Evolutionary conservation across 2,329 filamentous ascomycete species (phyloP), one percentile per base, ranked within the genome.

Genomic region (Paecilomyces fulvus): DNA sequence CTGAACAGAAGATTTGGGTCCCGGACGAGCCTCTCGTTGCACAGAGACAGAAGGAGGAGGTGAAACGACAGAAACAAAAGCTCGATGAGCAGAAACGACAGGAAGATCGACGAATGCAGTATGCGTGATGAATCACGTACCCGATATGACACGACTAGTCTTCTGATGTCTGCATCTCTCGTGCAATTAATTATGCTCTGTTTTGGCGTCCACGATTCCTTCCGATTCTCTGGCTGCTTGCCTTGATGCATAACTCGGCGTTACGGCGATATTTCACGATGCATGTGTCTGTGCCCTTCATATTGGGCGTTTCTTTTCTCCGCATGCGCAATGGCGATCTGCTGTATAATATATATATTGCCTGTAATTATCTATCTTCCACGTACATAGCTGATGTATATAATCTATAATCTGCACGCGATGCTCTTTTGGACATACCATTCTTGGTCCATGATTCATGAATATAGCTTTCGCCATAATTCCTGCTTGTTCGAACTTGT

Each of bases 1-100:
- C 66, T 2, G 56, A 65, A 10, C 33, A 63, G 12, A 65, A 67
- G 43, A 62, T 70, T 60, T 75, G 72, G 72, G 56, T 73, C 21
- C 59, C 64, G 1, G 63, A 71, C 55, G 31, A 23, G 21, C 21
- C 48, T 21, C 48, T 25, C 4, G 23, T 49, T 23, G 48, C 48
- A 8, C 21, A 23, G 21, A 28, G 25, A 28, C 25, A 28, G 21
- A 12, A 12, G 20, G 17, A 43, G 48, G 48, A 49, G 48, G 20
- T 28, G 9, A 49, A 14, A 8, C 6, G 20, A 28, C 48, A 20
- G 48, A 49, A 49, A 20, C 20, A 49, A 12, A 7, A 49, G 20
- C 48, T 28, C 10, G 48, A 25, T 20, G 21, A n/a, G 48, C 14
- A 43, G 37, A 43, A 20, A n/a, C 37, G n/a, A 17, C 37, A 43